Percentiles rank a stretch among this genome's conserved stretches.
Evolutionary conservation across 495 filamentous ascomycete genomes (phyloP).

Genomic region (Bacidia rubella): DNA sequence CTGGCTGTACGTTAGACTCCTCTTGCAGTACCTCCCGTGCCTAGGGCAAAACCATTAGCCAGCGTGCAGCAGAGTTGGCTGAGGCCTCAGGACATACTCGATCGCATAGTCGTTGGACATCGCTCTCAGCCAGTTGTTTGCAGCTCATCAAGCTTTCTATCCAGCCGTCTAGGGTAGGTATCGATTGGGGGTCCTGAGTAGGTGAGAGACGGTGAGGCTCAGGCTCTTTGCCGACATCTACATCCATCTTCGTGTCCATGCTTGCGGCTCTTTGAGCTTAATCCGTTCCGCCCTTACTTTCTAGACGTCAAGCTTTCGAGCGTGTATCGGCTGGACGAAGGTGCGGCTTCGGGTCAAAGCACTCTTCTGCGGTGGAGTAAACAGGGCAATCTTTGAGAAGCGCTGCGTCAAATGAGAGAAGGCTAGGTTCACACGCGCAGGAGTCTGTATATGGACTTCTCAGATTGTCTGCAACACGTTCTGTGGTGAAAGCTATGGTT

Average conservation of each 20-base stretch:
- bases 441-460: too few relatives aligned
- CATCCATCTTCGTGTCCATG: conserved; percentile 99
- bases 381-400: too few relatives aligned
- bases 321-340: too few relatives aligned
- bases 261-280: conserved; percentile 7
- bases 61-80: neutral
- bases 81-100: conserved; percentile 50
- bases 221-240: conserved; percentile 62
- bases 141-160: conserved; percentile 97
- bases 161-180: conserved; percentile 92
- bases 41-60: conserved; percentile 29
- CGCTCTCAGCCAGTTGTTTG: conserved; percentile 90
- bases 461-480: too few relatives aligned
- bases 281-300: neutral
- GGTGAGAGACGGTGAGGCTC: conserved; percentile 65
- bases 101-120: conserved; percentile 94
- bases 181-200: conserved; percentile 67
- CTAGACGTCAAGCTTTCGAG: too few relatives aligned
- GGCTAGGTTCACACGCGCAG: too few relatives aligned
- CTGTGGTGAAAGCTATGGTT: too few relatives aligned
- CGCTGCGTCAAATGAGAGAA: too few relatives aligned
- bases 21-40: conserved; percentile 92
- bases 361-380: too few relatives aligned
- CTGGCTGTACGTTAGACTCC: conserved; percentile 96
- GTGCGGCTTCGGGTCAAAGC: too few relatives aligned